Base-by-base conservation (phyloP, 495 filamentous ascomycete genomes). In the Platismatia glauca region DNA sequence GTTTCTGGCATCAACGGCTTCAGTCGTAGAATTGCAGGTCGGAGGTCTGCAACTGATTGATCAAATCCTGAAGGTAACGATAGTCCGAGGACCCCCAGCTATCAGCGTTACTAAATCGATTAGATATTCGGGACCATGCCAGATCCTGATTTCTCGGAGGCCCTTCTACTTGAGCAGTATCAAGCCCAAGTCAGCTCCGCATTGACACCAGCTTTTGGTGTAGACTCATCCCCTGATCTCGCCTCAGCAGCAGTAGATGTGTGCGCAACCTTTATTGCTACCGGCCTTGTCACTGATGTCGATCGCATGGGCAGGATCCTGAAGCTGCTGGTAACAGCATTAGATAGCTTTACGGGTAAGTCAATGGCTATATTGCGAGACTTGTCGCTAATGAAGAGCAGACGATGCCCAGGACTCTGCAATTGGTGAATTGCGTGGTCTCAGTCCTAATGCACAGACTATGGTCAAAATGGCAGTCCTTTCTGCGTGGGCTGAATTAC, bases 381-480 rank as follows among this genome's bases (percentile, higher is more conserved):
- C 29, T 13, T 7, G 3, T 27, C 13, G 16, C 39, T 41, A 58
- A 29, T 13, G 24, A 27, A 57, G 20, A 37, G 12, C 57, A 75
- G 73, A 75, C 61, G 90, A 90, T 72, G 81, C 82, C 29, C 73
- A 77, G 5, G 91, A 96, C 60, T 87, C 87, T 46, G 90, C 90
- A 0, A 96, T 99, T 71, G 94, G 95, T 31, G 94, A 99, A 64
- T 76, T 99, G 24, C 90, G 90, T 73, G 90, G 89, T 3, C 84
- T 97, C 34, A 95, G 95, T 72, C 90, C 95, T 0, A 99, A 99
- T 70, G 94, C 94, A 4, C 88, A 92, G 63, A 91, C 96, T 34
- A 99, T 99, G 94, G 91, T 99, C 46, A 95, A 92, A 71, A 91
- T 96, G 84, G 86, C 95, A 2, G 87, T 97, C 2, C 91, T 95